phyloP scores from a whole-genome alignment of 805 yeast species.

The Saturnispora saitoi region DNA sequence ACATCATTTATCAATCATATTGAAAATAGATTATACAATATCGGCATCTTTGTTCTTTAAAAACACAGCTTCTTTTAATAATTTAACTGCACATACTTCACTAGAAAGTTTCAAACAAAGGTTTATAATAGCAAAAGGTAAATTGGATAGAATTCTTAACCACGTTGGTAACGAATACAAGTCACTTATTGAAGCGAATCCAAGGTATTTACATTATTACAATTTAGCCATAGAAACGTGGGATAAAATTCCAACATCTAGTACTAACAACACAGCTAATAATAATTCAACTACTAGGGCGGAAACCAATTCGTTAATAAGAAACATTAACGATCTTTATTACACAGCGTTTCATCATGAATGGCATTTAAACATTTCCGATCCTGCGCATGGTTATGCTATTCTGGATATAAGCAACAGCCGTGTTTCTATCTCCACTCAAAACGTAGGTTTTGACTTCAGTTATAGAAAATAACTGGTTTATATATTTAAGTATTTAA shows the following conservation, averaged over 20 bases:
- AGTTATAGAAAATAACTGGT: constrained; percentile 30
- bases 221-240: constrained; percentile 52
- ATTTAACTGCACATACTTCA: constrained; percentile 52
- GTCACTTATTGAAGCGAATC: constrained; percentile 32
- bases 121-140: constrained; percentile 52
- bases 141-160: constrained; percentile 56
- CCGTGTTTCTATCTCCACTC: background rate
- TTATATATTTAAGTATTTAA: background rate
- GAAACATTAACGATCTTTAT: constrained; percentile 50
- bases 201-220: constrained; percentile 26
- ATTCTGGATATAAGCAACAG: constrained; percentile 38
- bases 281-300: constrained; percentile 22
- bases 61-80: constrained; percentile 63
- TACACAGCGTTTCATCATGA: constrained; percentile 59
- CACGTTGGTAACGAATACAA: constrained; percentile 47
- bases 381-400: constrained; percentile 43
- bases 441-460: constrained; percentile 51
- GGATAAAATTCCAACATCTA: constrained; percentile 50
- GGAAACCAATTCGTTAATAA: constrained; percentile 34
- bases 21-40: constrained; percentile 64
- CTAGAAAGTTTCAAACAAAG: constrained; percentile 56
- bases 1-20: constrained; percentile 55
- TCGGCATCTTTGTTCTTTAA: constrained; percentile 67
- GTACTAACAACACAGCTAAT: background rate
- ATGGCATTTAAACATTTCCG: constrained; percentile 75